Evolutionary conservation across 129 eudicot species (phyloP), one percentile per base, ranked within the genome.

Genomic region (Chrysanthemum seticuspe): DNA sequence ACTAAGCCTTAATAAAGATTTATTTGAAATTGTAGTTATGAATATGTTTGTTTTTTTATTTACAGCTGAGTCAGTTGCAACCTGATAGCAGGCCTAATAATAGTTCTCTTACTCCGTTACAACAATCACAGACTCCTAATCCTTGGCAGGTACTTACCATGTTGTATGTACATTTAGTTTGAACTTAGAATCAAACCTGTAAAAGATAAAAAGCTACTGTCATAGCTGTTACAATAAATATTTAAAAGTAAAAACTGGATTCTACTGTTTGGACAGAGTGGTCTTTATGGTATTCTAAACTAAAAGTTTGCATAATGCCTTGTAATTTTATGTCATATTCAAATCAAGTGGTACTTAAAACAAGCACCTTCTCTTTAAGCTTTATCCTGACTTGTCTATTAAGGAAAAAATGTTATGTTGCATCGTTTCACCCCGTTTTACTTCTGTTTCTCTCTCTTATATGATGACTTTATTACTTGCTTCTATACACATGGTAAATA

Each of bases 61-160:
- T 21, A 68, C 89, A 86, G 85, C 76, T 79, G 77, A 76, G 78
- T 69, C 88, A 83, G 71, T 68, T 74, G 40, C 87, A 79, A 78
- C 77, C 80, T 69, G 84, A 81, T 63, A 82, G 76, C 74, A 80
- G 73, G 82, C 13, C 51, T 34, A 67, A 69, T 40, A 81, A 59
- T 78, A 52, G 63, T 49, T 75, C 86, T 48, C 53, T 79, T 16
- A 81, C 80, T 14, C 79, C 91, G 40, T 86, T 84, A 62, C 89
- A 82, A 63, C 95, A 83, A 65, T 60, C 89, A 21, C 85, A 74
- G 58, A 75, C 87, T 72, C 87, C 90, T 45, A 78, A 71, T 56
- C 78, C 44, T 74, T 78, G 75, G 62, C 84, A 90, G 98, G 98
- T 93, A 81, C 21, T 62, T 62, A 62, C 67, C 47, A 25, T 31